Evolutionary conservation across 768 basidiomycete species (phyloP), one percentile per base, ranked within the genome.

Genomic region (Tulasnella sp.): DNA sequence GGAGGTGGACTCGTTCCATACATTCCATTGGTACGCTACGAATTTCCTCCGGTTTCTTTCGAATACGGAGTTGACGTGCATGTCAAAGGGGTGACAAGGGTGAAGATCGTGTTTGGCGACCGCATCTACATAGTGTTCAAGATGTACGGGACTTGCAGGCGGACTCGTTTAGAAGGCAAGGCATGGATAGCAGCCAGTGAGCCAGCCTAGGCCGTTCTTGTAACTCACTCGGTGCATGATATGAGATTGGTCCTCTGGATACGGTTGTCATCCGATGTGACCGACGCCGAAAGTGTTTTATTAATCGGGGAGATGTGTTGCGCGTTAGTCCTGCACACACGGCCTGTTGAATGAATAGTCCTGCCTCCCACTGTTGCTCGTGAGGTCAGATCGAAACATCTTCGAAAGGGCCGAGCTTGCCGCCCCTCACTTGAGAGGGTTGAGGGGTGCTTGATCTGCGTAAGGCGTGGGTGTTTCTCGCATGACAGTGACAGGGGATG

Each of bases 1-100:
- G 77, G 88, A 89, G 77, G 88, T 89, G 24, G 89, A 89, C 79
- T 87, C 88, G 12, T 89, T 89, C 82, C 88, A 89, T 80, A 85
- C 87, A 0, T 89, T 88, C 81, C 73, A 74, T 74, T 74, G 73
- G 73, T 74, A 42, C 27, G 73, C 27, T 14, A 40, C 14, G 1
- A n/a, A 3, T 14, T 31, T 9, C 21, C 34, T 18, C 12, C 0
- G 18, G 3, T 18, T 46, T 74, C 44, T 42, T n/a, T n/a, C n/a
- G 34, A 16, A 46, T 14, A 31, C 42, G 27, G 62, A 2, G 19
- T 39, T 74, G 34, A 74, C 21, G 18, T 74, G 21, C 38, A 19
- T 21, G 16, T 74, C 12, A 18, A n/a, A 89, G 89, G 88, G 88
- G 87, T 14, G 87, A 88, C 74, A 84, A 78, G 8, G 84, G 80